These are phyloP conservation scores for Penicillium canariense DNA, from an alignment of 495 filamentous ascomycete genomes.

Conservation along the genomic window DNA sequence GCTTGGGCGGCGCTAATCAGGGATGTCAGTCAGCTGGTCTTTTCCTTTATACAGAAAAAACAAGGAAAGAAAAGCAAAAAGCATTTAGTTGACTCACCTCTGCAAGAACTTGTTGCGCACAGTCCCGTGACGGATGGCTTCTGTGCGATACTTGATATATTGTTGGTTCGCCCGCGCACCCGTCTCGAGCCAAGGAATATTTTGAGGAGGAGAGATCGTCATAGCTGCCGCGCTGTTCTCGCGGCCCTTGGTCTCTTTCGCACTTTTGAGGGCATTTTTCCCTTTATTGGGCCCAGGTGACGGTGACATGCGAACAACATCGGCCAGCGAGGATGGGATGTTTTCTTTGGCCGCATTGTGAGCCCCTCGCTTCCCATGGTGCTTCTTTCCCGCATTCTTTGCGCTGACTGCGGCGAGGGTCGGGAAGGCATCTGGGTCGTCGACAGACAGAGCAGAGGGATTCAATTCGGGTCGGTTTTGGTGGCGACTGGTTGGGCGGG, in stretches of 20 bases:
- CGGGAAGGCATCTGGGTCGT: conserved; percentile 96
- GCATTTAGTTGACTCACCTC: conserved; percentile 53
- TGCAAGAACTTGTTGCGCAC: conserved; percentile 96
- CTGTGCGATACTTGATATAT: conserved; percentile 89
- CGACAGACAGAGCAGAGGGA: conserved; percentile 71
- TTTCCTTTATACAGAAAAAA: background rate
- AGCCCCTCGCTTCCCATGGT: conserved; percentile 82
- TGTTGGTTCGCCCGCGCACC: conserved; percentile 87
- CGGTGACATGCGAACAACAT: conserved; percentile 90
- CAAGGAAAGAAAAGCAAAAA: background rate
- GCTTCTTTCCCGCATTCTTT: conserved; percentile 75
- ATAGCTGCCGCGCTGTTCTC: conserved; percentile 79
- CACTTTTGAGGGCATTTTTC: conserved; percentile 44
- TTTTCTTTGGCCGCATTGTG: conserved; percentile 62
- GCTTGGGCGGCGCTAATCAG: conserved; percentile 83
- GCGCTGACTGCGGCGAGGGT: conserved; percentile 78
- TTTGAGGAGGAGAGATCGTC: conserved; percentile 81
- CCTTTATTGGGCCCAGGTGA: conserved; percentile 60
- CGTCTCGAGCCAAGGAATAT: conserved; percentile 96
- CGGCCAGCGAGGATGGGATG: conserved; percentile 79
- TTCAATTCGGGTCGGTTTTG: conserved; percentile 61
- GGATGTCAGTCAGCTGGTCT: conserved; percentile 16
- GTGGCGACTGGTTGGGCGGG: conserved; percentile 84
- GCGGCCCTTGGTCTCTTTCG: conserved; percentile 53
- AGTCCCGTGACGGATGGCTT: conserved; percentile 95